phyloP scores from a whole-genome alignment of 805 yeast species.

The Pichia heedii region DNA sequence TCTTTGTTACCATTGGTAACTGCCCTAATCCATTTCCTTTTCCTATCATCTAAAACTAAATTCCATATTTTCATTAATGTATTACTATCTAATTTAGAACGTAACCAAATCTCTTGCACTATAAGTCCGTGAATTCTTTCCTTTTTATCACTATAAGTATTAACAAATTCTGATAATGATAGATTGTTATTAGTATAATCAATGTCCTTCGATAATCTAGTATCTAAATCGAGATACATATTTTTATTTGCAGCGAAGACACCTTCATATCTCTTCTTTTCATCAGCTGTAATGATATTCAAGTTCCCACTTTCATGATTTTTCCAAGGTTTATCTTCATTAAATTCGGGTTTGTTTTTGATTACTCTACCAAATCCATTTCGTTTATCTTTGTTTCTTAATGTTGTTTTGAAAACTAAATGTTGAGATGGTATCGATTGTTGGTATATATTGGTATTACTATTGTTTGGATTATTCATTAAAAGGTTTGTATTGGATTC shows the following conservation, averaged over 20 bases:
- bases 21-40: constrained; percentile 33
- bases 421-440: constrained; percentile 7
- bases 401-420: constrained; percentile 41
- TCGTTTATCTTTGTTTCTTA: constrained; percentile 29
- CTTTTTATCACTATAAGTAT: constrained; percentile 4
- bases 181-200: not conserved
- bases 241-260: constrained; percentile 90
- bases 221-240: constrained; percentile 30
- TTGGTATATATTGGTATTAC: not conserved
- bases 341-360: constrained; percentile 41
- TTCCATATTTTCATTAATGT: constrained; percentile 62
- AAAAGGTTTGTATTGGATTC: not conserved
- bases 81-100: constrained; percentile 64
- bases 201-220: not conserved
- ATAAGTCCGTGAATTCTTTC: constrained; percentile 45
- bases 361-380: constrained; percentile 14
- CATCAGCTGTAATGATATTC: constrained; percentile 36
- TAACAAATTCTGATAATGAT: constrained; percentile 4
- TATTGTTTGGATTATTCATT: not conserved
- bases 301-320: constrained; percentile 46
- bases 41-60: constrained; percentile 46
- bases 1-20: not conserved
- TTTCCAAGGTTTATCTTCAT: constrained; percentile 93
- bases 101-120: constrained; percentile 70
- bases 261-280: constrained; percentile 85